Conservation (phyloP, 768 basidiomycete species). For the Cubamyces sp. region DNA sequence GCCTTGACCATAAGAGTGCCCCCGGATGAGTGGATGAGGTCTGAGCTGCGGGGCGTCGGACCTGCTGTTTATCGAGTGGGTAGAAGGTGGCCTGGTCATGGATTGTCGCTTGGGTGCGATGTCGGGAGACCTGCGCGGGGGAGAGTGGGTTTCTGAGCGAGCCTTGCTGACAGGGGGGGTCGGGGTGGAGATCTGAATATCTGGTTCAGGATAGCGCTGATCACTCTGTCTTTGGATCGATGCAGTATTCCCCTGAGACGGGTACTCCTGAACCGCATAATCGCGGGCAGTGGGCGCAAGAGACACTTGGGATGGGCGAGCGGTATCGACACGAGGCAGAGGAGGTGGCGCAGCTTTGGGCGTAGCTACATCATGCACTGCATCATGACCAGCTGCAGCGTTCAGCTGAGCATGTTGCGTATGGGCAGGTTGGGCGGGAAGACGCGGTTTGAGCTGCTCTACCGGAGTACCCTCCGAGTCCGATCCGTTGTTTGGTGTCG, state of each 20-base stretch:
- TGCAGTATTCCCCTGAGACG: background rate
- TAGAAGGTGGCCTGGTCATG: constrained; percentile 64
- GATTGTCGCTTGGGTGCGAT: constrained; percentile 44
- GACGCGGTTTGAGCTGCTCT: constrained; percentile 25
- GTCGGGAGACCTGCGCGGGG: constrained; percentile 44
- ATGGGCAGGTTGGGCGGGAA: constrained; percentile 18
- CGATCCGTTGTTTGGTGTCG: constrained; percentile 60
- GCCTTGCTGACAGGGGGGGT: constrained; percentile 34
- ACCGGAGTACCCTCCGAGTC: constrained; percentile 42
- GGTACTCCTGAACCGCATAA: constrained; percentile 13
- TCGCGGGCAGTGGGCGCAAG: constrained; percentile 23
- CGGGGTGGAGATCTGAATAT: constrained; percentile 26
- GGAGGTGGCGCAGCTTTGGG: constrained; percentile 34
- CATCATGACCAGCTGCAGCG: constrained; percentile 27
- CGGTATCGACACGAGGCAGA: constrained; percentile 31
- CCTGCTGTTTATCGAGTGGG: constrained; percentile 52
- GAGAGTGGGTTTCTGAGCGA: constrained; percentile 44
- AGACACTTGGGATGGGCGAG: constrained; percentile 18
- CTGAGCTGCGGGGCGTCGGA: constrained; percentile 47
- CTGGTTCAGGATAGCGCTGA: constrained; percentile 21
- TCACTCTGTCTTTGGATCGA: constrained; percentile 18
- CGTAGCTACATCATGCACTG: constrained; percentile 32
- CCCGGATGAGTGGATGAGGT: constrained; percentile 79
- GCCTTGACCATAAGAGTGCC: constrained; percentile 61
- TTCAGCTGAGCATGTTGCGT: constrained; percentile 18